Percentiles rank a stretch among this genome's conserved stretches.
phyloP scores from a whole-genome alignment of 2,329 filamentous ascomycete genomes.

The Coniosporium tulheliwenetii region DNA sequence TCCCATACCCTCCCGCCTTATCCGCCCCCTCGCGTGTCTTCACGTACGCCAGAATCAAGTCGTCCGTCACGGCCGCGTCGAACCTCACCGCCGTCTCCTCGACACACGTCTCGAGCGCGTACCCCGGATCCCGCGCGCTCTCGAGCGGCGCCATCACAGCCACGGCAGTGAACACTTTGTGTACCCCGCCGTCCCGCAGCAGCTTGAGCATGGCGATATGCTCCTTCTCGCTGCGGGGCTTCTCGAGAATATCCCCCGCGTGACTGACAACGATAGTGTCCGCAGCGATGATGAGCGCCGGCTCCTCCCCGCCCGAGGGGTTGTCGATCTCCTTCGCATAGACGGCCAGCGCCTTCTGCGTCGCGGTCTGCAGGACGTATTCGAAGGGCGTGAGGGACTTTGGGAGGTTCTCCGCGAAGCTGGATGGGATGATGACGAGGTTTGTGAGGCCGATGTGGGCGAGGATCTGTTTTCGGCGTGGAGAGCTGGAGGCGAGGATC shows the following conservation, averaged over 20 bases:
- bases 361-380: slow-evolving; percentile 80
- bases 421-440: slow-evolving; percentile 72
- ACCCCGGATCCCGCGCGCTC: slow-evolving; percentile 71
- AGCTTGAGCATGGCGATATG: slow-evolving; percentile 73
- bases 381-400: slow-evolving; percentile 70
- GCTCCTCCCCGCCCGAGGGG: slow-evolving; percentile 42
- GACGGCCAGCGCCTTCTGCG: slow-evolving; percentile 67
- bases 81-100: slow-evolving; percentile 92
- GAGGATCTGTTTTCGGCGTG: slow-evolving; percentile 68
- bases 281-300: slow-evolving; percentile 72
- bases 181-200: slow-evolving; percentile 52
- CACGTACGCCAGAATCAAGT: slow-evolving; percentile 67
- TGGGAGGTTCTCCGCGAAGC: slow-evolving; percentile 69
- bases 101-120: slow-evolving; percentile 63
- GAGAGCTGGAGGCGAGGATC: slow-evolving; percentile 81
- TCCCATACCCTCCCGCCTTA: slow-evolving; percentile 90
- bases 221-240: slow-evolving; percentile 66
- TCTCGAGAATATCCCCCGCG: slow-evolving; percentile 71
- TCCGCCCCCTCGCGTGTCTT: slow-evolving; percentile 81
- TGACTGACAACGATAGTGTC: slow-evolving; percentile 78
- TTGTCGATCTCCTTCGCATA: slow-evolving; percentile 44
- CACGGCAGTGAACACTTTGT: slow-evolving; percentile 77
- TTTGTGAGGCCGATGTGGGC: slow-evolving; percentile 64
- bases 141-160: slow-evolving; percentile 69
- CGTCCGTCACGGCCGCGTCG: slow-evolving; percentile 58